phyloP scores from a whole-genome alignment of 2,329 filamentous ascomycete genomes.

The Hymenoscyphus linearis region DNA sequence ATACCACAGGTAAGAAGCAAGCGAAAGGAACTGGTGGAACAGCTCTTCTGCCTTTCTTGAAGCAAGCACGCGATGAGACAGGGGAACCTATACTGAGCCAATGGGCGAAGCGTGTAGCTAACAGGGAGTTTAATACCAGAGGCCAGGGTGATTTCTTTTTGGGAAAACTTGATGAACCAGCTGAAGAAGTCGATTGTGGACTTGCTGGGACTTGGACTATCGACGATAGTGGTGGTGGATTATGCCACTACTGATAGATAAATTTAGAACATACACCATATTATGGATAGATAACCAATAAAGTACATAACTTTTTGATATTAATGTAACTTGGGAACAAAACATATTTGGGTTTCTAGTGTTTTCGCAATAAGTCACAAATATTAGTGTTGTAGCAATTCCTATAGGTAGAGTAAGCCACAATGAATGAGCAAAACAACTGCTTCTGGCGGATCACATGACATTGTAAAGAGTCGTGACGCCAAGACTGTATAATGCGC shows the following conservation, averaged over 20 bases:
- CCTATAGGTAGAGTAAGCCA: too few relatives aligned
- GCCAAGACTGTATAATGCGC: background rate
- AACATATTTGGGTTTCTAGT: too few relatives aligned
- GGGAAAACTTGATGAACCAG: slow-evolving; percentile 43
- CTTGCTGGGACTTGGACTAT: slow-evolving; percentile 85
- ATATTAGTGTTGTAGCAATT: too few relatives aligned
- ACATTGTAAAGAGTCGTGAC: too few relatives aligned
- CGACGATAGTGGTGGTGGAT: slow-evolving; percentile 67
- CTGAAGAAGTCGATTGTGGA: slow-evolving; percentile 47
- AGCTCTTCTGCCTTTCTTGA: slow-evolving; percentile 88
- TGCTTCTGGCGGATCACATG: too few relatives aligned
- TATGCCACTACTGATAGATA: slow-evolving; percentile 31
- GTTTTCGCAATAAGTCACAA: too few relatives aligned
- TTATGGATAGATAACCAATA: background rate
- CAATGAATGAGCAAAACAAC: too few relatives aligned
- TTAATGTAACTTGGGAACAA: background rate
- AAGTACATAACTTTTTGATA: background rate
- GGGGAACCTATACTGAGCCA: slow-evolving; percentile 77
- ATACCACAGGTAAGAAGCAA: slow-evolving; percentile 42
- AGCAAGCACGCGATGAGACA: slow-evolving; percentile 94
- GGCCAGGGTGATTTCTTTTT: slow-evolving; percentile 54
- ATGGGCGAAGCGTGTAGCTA: slow-evolving; percentile 45
- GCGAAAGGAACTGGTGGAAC: slow-evolving; percentile 91
- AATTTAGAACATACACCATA: background rate
- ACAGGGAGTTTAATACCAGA: slow-evolving; percentile 30